phyloP scores from a whole-genome alignment of 2,329 filamentous ascomycete genomes.

The Xylariaceae sp. region DNA sequence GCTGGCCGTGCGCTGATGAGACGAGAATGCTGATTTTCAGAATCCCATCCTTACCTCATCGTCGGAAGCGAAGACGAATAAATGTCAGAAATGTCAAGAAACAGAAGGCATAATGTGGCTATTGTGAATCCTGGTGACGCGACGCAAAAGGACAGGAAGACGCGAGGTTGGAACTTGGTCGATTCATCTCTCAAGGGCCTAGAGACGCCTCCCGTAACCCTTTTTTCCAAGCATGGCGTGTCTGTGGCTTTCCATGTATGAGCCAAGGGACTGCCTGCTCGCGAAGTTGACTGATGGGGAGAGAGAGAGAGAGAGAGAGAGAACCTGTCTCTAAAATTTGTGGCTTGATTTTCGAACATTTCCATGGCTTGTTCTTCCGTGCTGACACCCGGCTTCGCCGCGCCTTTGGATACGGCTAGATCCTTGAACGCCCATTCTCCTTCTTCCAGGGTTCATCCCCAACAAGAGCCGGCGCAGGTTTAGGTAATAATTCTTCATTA shows the following conservation, averaged over 20 bases:
- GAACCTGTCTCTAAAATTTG: background rate
- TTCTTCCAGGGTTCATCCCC: constrained; percentile 3
- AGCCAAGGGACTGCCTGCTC: too few relatives aligned
- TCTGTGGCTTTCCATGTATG: too few relatives aligned
- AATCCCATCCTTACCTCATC: background rate
- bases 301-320: background rate
- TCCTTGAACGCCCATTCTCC: background rate
- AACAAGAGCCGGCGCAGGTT: background rate
- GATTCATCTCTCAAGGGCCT: background rate
- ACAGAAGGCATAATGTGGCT: background rate
- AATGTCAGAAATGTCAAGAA: background rate
- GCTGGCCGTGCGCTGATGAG: background rate
- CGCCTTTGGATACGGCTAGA: background rate
- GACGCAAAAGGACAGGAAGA: background rate
- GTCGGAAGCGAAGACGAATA: background rate
- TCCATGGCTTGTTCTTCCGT: constrained; percentile 3
- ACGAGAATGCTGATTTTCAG: background rate
- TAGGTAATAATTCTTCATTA: background rate
- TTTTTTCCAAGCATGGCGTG: background rate
- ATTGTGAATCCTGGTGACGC: background rate
- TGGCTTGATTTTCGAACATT: background rate
- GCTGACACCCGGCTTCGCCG: background rate
- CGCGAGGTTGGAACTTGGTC: background rate
- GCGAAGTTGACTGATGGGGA: background rate
- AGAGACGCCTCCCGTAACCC: background rate